Conservation (phyloP, 1,284 basidiomycete genomes). For the Somion occarium region DNA sequence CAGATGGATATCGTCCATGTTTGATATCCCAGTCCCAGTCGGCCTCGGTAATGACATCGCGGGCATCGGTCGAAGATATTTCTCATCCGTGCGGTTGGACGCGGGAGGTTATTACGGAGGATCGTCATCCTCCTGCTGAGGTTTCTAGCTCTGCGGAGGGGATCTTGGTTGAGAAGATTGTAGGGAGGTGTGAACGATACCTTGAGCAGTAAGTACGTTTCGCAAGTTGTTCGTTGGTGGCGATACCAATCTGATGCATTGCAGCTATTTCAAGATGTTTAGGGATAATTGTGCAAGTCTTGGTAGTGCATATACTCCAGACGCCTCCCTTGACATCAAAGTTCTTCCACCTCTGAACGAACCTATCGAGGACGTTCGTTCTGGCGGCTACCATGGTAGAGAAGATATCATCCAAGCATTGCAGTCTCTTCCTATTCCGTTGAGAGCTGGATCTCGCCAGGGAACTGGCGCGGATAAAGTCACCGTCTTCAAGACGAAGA, state of each 20-base stretch:
- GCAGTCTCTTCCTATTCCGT: neutral
- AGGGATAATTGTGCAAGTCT: neutral
- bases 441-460: neutral
- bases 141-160: too few relatives aligned
- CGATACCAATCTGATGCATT: neutral
- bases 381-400: neutral
- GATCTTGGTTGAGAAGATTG: neutral
- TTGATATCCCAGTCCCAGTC: too few relatives aligned
- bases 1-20: too few relatives aligned
- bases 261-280: neutral
- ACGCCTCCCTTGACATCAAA: neutral
- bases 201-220: neutral
- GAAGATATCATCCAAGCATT: neutral
- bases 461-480: neutral
- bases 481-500: neutral
- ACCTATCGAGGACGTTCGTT: neutral
- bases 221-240: neutral
- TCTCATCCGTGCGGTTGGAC: too few relatives aligned
- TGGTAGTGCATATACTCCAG: neutral
- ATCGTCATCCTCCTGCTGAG: too few relatives aligned
- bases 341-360: neutral
- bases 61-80: too few relatives aligned
- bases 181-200: neutral
- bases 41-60: too few relatives aligned
- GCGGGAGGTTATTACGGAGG: too few relatives aligned